These are phyloP conservation scores for Leccinellum rugosiceps DNA, from an alignment of 768 basidiomycete genomes.

Conservation along the genomic window DNA sequence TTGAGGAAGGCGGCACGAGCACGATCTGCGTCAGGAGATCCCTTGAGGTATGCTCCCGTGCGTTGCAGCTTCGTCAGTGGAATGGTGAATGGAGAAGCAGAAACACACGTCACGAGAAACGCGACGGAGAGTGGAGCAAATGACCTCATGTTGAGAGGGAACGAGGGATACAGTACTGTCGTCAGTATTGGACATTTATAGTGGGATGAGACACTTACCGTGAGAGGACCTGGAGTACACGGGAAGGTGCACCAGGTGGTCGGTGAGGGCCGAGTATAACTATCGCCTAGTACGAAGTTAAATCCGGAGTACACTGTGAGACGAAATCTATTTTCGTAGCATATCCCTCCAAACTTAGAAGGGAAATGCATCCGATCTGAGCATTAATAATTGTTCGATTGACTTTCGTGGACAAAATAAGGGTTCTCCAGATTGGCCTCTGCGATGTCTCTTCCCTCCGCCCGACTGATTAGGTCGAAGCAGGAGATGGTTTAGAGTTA, in stretches of 20 bases:
- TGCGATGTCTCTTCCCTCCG: background rate
- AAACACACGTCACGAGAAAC: conserved; percentile 7
- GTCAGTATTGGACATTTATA: conserved; percentile 3
- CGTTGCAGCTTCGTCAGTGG: conserved; percentile 14
- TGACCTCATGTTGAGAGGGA: conserved; percentile 11
- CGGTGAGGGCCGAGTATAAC: background rate
- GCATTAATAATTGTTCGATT: background rate
- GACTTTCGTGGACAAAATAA: background rate
- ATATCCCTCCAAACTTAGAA: background rate
- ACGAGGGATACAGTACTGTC: background rate
- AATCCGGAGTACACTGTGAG: background rate
- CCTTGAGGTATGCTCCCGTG: conserved; percentile 14
- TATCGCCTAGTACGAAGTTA: background rate
- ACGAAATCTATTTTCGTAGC: background rate
- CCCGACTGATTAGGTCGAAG: background rate
- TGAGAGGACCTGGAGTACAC: background rate
- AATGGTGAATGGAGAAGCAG: conserved; percentile 4
- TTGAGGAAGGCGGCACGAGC: conserved; percentile 13
- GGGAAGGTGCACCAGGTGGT: background rate
- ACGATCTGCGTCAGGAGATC: conserved; percentile 17
- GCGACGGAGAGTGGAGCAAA: conserved; percentile 2
- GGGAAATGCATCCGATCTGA: background rate
- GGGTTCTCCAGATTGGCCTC: background rate
- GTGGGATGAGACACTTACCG: background rate
- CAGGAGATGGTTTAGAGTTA: background rate